Evolutionary conservation across 2,329 filamentous ascomycete species (phyloP).

Genomic region (Diaporthe capsici): DNA sequence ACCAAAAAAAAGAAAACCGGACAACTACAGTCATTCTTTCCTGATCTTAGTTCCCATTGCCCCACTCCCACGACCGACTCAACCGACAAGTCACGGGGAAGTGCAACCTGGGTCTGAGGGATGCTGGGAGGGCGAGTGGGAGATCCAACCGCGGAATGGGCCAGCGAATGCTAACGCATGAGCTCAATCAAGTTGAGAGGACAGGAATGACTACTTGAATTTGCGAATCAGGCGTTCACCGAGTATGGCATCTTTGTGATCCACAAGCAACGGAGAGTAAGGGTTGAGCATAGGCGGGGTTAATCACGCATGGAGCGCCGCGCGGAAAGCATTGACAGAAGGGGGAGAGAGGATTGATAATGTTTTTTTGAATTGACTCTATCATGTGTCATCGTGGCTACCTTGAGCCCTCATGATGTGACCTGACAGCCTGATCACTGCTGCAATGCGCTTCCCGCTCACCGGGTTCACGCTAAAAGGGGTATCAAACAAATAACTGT

Average conservation of each 20-base stretch:
- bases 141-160: not conserved
- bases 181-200: slow-evolving; percentile 35
- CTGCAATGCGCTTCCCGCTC: not conserved
- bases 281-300: slow-evolving; percentile 10
- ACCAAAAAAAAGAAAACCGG: not conserved
- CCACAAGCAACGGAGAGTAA: slow-evolving; percentile 1
- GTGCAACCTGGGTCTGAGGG: not conserved
- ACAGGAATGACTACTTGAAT: slow-evolving; percentile 27
- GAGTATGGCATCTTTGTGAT: slow-evolving; percentile 8
- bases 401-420: not conserved
- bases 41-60: not conserved
- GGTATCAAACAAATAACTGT: not conserved
- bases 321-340: not conserved
- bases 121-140: not conserved
- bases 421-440: not conserved
- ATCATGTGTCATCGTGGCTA: not conserved
- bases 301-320: slow-evolving; percentile 2
- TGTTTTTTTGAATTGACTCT: not conserved
- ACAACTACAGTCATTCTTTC: not conserved
- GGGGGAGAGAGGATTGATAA: slow-evolving; percentile 1
- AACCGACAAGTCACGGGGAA: not conserved
- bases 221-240: slow-evolving; percentile 24
- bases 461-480: not conserved
- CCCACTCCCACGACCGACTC: not conserved
- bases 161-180: slow-evolving; percentile 18